These are phyloP conservation scores for Yarrowia porcina DNA, from an alignment of 805 yeast species.

Conservation along the genomic window DNA sequence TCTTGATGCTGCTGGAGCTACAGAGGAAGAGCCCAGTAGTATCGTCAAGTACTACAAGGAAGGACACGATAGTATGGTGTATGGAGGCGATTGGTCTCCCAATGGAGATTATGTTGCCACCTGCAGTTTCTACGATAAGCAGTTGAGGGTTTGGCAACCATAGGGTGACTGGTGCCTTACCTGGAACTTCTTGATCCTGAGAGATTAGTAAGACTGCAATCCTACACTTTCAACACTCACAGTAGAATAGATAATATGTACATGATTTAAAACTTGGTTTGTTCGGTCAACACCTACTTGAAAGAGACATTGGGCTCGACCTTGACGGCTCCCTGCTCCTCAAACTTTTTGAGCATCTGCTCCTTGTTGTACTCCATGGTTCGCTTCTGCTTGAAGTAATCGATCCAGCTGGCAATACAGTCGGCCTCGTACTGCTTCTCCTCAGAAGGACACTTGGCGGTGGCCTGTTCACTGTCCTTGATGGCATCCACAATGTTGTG, in stretches of 20 bases:
- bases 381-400: slow-evolving; percentile 87
- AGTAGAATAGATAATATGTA: slow-evolving; percentile 21
- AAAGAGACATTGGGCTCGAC: slow-evolving; percentile 29
- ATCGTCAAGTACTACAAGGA: slow-evolving; percentile 47
- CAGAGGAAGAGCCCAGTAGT: slow-evolving; percentile 27
- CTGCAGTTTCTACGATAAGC: slow-evolving; percentile 87
- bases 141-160: slow-evolving; percentile 68
- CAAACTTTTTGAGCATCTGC: slow-evolving; percentile 64
- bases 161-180: too few relatives aligned
- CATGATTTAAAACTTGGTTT: background rate
- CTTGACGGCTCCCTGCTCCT: slow-evolving; percentile 56
- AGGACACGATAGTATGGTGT: slow-evolving; percentile 88
- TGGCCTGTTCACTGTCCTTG: slow-evolving; percentile 44
- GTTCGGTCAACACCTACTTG: slow-evolving; percentile 24
- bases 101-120: slow-evolving; percentile 57
- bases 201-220: too few relatives aligned
- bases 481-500: slow-evolving; percentile 67
- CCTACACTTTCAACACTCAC: background rate
- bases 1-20: slow-evolving; percentile 41
- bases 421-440: slow-evolving; percentile 61
- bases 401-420: slow-evolving; percentile 85
- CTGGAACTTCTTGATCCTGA: too few relatives aligned
- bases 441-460: slow-evolving; percentile 54
- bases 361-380: slow-evolving; percentile 70
- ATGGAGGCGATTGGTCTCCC: slow-evolving; percentile 84